Percentiles rank a stretch among this genome's conserved stretches.
phyloP scores from a whole-genome alignment of 495 filamentous ascomycete genomes.

The Neurospora intermedia region DNA sequence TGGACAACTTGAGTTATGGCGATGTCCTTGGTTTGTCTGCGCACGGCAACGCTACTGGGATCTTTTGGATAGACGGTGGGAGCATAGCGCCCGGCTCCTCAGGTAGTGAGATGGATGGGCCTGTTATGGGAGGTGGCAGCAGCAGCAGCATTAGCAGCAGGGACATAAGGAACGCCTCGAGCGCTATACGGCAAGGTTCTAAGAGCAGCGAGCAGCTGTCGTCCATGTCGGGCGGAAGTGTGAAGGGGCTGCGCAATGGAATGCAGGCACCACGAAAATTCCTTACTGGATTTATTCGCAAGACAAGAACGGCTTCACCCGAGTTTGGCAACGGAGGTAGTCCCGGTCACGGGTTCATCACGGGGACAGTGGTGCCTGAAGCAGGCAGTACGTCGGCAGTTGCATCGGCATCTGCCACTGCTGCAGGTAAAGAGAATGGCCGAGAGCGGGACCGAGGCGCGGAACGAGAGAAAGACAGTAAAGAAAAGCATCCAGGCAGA shows the following conservation, averaged over 20 bases:
- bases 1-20: conserved; percentile 52
- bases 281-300: conserved; percentile 36
- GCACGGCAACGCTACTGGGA: conserved; percentile 19
- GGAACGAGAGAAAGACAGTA: conserved; percentile 24
- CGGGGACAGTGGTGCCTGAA: background rate
- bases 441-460: conserved; percentile 23
- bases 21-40: conserved; percentile 24
- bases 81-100: conserved; percentile 33
- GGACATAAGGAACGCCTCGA: conserved; percentile 30
- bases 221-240: conserved; percentile 19
- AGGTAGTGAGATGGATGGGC: conserved; percentile 38
- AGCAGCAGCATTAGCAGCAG: conserved; percentile 28
- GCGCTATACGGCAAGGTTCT: conserved; percentile 29
- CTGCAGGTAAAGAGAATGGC: conserved; percentile 1
- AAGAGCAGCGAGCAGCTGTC: conserved; percentile 22
- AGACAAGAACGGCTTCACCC: conserved; percentile 23
- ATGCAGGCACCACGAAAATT: conserved; percentile 32
- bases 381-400: conserved; percentile 4
- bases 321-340: conserved; percentile 1
- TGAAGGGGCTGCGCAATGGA: conserved; percentile 26
- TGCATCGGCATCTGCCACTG: background rate
- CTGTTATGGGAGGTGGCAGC: conserved; percentile 8
- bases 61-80: conserved; percentile 27
- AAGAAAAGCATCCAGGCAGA: background rate
- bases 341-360: background rate